Evolutionary conservation across 306 rosid species (phyloP), one percentile per base, ranked within the genome.

Genomic region (Sechiopsis laciniata): DNA sequence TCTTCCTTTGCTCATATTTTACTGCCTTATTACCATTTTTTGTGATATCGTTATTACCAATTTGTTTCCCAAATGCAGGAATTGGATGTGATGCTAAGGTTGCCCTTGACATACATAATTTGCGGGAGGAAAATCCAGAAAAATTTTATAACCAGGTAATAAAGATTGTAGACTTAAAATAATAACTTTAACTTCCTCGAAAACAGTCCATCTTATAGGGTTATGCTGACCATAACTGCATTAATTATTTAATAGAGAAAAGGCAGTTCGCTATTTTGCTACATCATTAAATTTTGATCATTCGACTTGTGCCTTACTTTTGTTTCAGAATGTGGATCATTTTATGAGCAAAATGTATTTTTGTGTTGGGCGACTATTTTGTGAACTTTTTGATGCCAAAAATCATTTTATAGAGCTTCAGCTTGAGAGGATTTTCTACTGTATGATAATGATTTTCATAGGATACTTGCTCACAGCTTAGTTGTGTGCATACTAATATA

Each of bases 41-140:
- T 42, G 48, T 6, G 48, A 42, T 42, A 42, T 42, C 10, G 5
- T 42, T 42, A 7, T 42, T 48, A 22, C 53, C 20, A 20, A 48
- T 48, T 20, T 68, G 11, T 14, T 16, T 21, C 48, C 45, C 45
- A 14, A 70, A 70, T 52, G 74, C 78, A 95, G 99, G 99, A 80
- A 83, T 95, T 79, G 99, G 99, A 16, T 95, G 99, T 75, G 99
- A 95, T 87, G 99, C 99, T 26, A 95, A 95, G 84, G 99, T 95
- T 85, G 97, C 97, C 83, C 83, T 95, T 80, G 99, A 95, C 81
- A 95, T 95, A 78, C 97, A 95, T 88, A 95, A 91, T 83, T 77
- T 95, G 65, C 91, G 99, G 62, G 99, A 95, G 84, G 99, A 95
- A 82, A 95, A 95, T 83, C 99, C 99, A 19, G 99, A 91, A 59